These are phyloP conservation scores for Forsythia viridissima DNA, from an alignment of 257 asterid genomes.

Conservation along the genomic window DNA sequence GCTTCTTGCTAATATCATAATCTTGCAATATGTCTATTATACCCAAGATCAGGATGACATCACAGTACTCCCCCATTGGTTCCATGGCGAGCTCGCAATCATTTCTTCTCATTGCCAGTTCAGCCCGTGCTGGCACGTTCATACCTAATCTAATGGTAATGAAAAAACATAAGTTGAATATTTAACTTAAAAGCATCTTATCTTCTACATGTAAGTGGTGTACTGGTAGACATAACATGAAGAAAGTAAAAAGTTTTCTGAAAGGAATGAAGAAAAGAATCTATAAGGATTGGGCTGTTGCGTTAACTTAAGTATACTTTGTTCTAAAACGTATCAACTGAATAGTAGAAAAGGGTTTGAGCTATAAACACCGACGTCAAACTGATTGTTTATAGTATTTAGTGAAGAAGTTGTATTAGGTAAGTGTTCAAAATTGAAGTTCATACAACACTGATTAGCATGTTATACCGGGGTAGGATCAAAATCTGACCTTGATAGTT, in stretches of 20 bases:
- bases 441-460: not conserved
- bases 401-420: not conserved
- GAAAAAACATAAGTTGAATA: not conserved
- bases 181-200: not conserved
- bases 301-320: no score
- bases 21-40: conserved; percentile 42
- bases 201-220: not conserved
- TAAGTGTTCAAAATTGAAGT: not conserved
- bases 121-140: conserved; percentile 37
- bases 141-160: conserved; percentile 21
- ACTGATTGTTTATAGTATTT: not conserved
- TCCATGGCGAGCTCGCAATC: conserved; percentile 30
- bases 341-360: no score
- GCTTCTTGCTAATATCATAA: conserved; percentile 45
- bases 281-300: no score
- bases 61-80: conserved; percentile 37
- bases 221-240: no score
- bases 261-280: no score
- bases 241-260: no score
- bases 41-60: conserved; percentile 36
- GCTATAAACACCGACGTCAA: no score
- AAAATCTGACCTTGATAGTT: not conserved
- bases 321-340: no score
- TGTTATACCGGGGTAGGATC: not conserved
- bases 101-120: conserved; percentile 33